These are phyloP conservation scores for Aspergillus calidoustus DNA, from an alignment of 2,329 filamentous ascomycete genomes.

Conservation along the genomic window DNA sequence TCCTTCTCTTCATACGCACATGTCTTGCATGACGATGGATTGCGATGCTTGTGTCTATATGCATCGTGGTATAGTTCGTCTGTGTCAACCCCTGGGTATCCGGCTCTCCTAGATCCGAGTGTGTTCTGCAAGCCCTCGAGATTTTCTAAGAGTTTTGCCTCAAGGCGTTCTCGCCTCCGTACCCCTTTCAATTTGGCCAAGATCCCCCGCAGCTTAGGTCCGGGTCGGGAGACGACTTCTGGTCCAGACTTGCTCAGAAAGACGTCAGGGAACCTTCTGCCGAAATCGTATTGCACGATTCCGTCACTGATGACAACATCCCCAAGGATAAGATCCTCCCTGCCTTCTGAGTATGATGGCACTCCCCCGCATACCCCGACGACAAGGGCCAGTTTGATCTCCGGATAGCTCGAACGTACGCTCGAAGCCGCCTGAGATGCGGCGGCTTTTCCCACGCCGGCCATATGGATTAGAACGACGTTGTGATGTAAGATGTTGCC, in stretches of 20 bases:
- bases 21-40: not conserved
- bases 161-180: too few species aligned
- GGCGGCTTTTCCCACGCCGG: not conserved
- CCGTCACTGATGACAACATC: slow-evolving; percentile 1
- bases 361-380: slow-evolving; percentile 14
- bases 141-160: not conserved
- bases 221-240: not conserved
- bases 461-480: slow-evolving; percentile 2
- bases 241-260: slow-evolving; percentile 25
- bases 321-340: slow-evolving; percentile 1
- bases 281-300: slow-evolving; percentile 6
- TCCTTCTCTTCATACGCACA: not conserved
- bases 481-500: slow-evolving; percentile 4
- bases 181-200: not conserved
- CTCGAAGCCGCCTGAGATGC: not conserved
- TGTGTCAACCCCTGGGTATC: not conserved
- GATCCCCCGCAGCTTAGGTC: not conserved
- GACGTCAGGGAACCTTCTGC: not conserved
- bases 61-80: not conserved
- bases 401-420: slow-evolving; percentile 2
- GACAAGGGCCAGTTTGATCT: slow-evolving; percentile 1
- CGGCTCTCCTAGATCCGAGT: not conserved
- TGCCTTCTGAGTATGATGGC: not conserved
- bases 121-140: not conserved
- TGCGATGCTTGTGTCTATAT: slow-evolving; percentile 2